phyloP scores from a whole-genome alignment of 148 eudicot species.

The Nepenthes gracilis region DNA sequence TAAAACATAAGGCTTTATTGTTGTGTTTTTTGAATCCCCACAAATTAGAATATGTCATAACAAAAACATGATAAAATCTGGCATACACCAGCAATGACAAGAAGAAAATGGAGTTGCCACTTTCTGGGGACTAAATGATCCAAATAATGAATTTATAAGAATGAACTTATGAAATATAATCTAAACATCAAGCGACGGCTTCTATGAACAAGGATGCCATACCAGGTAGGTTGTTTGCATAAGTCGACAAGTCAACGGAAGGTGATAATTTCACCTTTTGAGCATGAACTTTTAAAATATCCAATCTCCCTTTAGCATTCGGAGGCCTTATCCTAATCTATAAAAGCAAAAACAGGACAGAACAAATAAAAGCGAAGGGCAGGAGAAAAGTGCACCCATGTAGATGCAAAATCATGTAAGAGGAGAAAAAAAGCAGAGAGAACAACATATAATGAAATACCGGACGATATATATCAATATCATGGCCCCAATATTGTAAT shows the following conservation, averaged over 20 bases:
- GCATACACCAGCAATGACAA: too few species aligned
- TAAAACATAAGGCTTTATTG: too few species aligned
- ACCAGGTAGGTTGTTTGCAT: constrained; percentile 91
- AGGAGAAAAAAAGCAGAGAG: neutral
- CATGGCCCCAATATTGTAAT: too few species aligned
- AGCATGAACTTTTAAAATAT: constrained; percentile 78
- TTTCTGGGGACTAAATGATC: too few species aligned
- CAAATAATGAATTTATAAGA: too few species aligned
- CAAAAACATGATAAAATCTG: too few species aligned
- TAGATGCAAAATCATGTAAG: neutral
- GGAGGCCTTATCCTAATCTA: constrained; percentile 83
- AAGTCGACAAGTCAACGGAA: constrained; percentile 68
- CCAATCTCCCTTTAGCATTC: constrained; percentile 86
- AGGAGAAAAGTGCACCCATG: neutral
- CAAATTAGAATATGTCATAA: too few species aligned
- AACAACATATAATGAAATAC: too few species aligned
- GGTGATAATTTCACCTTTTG: constrained; percentile 65
- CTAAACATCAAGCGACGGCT: too few species aligned
- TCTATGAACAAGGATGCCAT: constrained; percentile 7
- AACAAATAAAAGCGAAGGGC: neutral
- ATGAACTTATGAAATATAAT: neutral
- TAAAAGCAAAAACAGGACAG: neutral
- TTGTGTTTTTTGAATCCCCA: too few species aligned
- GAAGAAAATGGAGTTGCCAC: too few species aligned
- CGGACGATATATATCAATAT: too few species aligned